Percentiles rank a stretch among this genome's conserved stretches.
Conservation (phyloP, 257 asterid species). For the Verbena officinalis region DNA sequence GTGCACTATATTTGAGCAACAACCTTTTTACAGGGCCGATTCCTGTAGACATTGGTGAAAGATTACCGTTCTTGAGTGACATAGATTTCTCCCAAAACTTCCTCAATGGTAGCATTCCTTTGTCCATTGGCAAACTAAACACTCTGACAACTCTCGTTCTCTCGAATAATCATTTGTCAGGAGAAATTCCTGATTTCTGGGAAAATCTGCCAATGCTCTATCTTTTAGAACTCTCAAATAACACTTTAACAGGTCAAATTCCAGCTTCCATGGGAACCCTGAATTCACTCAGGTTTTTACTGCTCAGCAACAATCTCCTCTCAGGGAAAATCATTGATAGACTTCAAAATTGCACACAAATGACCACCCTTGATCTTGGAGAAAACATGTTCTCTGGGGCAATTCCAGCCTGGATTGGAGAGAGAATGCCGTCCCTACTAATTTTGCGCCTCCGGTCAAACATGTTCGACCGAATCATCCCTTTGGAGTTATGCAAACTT, state of each 20-base stretch:
- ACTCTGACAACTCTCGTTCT: slow-evolving; percentile 29
- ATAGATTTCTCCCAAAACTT: slow-evolving; percentile 37
- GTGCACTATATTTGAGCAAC: slow-evolving; percentile 35
- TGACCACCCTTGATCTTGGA: slow-evolving; percentile 37
- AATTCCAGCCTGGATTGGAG: slow-evolving; percentile 48
- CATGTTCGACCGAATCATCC: slow-evolving; percentile 28
- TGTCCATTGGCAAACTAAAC: slow-evolving; percentile 27
- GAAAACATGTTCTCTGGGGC: slow-evolving; percentile 40
- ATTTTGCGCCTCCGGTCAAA: slow-evolving; percentile 39
- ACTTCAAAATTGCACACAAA: slow-evolving; percentile 36
- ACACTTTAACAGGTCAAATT: slow-evolving; percentile 29
- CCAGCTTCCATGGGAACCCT: slow-evolving; percentile 40
- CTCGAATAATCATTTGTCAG: slow-evolving; percentile 32
- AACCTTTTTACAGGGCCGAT: slow-evolving; percentile 43
- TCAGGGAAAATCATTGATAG: slow-evolving; percentile 34
- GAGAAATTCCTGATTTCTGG: slow-evolving; percentile 37
- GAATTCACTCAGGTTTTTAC: slow-evolving; percentile 22
- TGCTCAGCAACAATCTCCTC: slow-evolving; percentile 36
- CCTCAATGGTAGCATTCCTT: slow-evolving; percentile 37
- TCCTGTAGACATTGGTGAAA: slow-evolving; percentile 34
- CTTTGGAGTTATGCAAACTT: slow-evolving; percentile 35
- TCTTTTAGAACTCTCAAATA: slow-evolving; percentile 38
- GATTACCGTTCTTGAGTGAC: slow-evolving; percentile 26
- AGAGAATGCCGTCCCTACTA: slow-evolving; percentile 19
- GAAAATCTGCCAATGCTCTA: slow-evolving; percentile 27